Base-by-base conservation (phyloP, 2,329 filamentous ascomycete species). In the Thyridium curvatum region DNA sequence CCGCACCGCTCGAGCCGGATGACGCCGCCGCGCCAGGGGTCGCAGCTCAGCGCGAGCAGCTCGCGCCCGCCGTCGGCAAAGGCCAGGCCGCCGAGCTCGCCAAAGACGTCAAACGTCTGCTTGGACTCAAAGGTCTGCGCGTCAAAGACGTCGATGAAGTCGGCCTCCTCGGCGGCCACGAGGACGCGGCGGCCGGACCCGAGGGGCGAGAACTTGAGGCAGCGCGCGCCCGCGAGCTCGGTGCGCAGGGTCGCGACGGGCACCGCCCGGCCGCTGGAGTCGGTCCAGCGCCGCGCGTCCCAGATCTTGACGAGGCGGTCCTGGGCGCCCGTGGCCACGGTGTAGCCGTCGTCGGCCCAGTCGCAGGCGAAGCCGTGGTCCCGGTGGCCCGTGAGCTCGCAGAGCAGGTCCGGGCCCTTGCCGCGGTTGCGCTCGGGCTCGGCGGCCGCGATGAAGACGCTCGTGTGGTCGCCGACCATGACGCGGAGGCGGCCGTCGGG, bases 281-380 rank as follows among this genome's bases (percentile, higher is more conserved):
- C 63, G 33, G 62, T 69, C 81, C 83, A 86, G 39, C 74, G 78
- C 8, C 86, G 74, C 8, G 84, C 82, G 55, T 91, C 86, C 79
- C 83, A 90, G 35, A 91, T 77, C 46, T 80, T 78, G 47, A 90
- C 71, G 18, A 71, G 73, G 54, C 74, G 82, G 57, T 91, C 86
- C 58, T 91, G 85, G 44, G 82, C 83, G 16, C 81, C 85, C 0
- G 86, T 90, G 12, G 86, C 86, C 15, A 90, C 72, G 12, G 80
- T 82, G 64, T 80, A 79, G 26, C 84, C 85, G 53, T 90, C 82
- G 38, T 84, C 79, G 14, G 84, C 82, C 86, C 86, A 91, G 47
- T 83, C 85, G 51, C 83, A 88, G 2, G 85, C 79, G 51, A 90
- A 91, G 2, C 79, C 83, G 48, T 73, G 84, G 52, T 89, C 84